Percentiles rank a stretch among this genome's conserved stretches.
Conservation (phyloP, 139 green algal genomes). For the Microglena sp. region DNA sequence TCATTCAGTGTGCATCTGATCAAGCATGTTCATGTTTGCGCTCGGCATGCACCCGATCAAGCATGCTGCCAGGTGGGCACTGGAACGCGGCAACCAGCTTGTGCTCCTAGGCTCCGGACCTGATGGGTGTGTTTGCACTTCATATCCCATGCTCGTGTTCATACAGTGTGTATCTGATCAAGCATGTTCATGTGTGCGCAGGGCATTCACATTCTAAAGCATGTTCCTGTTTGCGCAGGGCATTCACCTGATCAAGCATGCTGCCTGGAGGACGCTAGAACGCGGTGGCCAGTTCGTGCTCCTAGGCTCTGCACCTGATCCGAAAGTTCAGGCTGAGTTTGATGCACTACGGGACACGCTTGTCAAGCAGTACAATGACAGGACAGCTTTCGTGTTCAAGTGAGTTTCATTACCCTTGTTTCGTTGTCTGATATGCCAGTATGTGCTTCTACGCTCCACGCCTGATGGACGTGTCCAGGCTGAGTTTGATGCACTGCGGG, state of each 20-base stretch:
- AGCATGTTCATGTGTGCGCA: constrained; percentile 45
- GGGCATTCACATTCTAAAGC: not conserved
- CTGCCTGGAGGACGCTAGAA: constrained; percentile 76
- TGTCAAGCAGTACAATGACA: constrained; percentile 61
- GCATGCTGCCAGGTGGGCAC: constrained; percentile 73
- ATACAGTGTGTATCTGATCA: constrained; percentile 59
- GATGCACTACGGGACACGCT: constrained; percentile 61
- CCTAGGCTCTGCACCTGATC: constrained; percentile 85
- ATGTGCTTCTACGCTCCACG: constrained; percentile 90
- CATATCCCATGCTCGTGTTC: not conserved
- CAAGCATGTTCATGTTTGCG: constrained; percentile 81
- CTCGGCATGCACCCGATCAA: constrained; percentile 60
- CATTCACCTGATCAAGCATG: constrained; percentile 93
- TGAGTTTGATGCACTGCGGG: constrained; percentile 73
- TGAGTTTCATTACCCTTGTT: too few relatives aligned
- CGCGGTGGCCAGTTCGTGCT: constrained; percentile 93
- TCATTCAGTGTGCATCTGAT: too few relatives aligned
- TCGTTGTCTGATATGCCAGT: too few relatives aligned
- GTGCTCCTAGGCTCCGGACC: constrained; percentile 92
- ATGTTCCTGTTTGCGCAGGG: too few relatives aligned
- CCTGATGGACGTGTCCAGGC: constrained; percentile 70
- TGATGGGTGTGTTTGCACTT: constrained; percentile 28
- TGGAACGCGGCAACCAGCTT: constrained; percentile 89
- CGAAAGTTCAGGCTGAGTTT: constrained; percentile 76
- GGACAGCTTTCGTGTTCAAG: constrained; percentile 58